Conservation (phyloP, 2,329 filamentous ascomycete species). For the Penicillium vulpinum region DNA sequence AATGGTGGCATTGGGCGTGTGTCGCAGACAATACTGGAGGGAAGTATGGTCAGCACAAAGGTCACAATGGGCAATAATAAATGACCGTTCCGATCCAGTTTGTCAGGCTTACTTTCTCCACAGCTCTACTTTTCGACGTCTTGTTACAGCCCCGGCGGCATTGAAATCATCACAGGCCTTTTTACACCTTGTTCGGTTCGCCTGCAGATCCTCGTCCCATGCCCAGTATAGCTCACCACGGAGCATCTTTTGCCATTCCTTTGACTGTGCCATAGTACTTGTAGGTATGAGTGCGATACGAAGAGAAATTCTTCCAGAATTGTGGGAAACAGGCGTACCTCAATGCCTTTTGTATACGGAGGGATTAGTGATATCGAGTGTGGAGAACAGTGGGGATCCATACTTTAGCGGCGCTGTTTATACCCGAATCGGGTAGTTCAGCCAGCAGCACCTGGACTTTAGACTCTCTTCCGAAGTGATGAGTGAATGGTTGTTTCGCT, state of each 20-base stretch:
- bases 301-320: background rate
- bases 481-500: background rate
- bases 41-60: background rate
- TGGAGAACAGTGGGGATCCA: background rate
- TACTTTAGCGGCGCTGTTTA: background rate
- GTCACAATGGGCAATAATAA: too few species aligned
- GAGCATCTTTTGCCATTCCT: conserved; percentile 33
- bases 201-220: conserved; percentile 30
- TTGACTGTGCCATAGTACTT: conserved; percentile 21
- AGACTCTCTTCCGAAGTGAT: background rate
- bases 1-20: conserved; percentile 26
- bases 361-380: background rate
- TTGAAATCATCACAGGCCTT: conserved; percentile 30
- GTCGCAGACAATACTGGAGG: conserved; percentile 24
- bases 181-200: conserved; percentile 29
- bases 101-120: conserved; percentile 25
- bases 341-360: background rate
- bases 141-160: conserved; percentile 21
- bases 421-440: background rate
- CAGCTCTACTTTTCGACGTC: conserved; percentile 27
- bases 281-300: too few species aligned
- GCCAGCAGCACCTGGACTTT: too few species aligned
- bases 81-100: background rate
- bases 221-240: conserved; percentile 30
- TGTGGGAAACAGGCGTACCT: background rate